A percentile compares a stretch with the other conserved stretches of the same genome.
Evolutionary conservation across 176 grass and related monocot genomes (phyloP).

Genomic region (Musa itinerans): DNA sequence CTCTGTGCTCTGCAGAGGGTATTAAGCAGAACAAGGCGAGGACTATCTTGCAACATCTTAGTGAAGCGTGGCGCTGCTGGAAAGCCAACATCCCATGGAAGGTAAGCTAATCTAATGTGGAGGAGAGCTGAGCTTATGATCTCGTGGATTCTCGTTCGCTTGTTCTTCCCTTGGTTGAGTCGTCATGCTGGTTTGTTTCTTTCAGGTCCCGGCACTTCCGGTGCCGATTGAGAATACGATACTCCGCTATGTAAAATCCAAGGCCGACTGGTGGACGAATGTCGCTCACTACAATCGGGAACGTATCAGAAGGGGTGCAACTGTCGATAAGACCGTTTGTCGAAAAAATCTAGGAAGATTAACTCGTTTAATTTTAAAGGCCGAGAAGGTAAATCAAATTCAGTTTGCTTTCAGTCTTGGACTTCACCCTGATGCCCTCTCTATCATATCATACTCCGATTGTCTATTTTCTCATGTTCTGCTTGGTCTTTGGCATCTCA

Average conservation of each 20-base stretch:
- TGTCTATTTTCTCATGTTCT: not conserved
- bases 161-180: not conserved
- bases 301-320: constrained; percentile 92
- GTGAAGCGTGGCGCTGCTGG: constrained; percentile 98
- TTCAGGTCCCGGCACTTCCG: constrained; percentile 69
- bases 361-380: constrained; percentile 94
- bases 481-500: not conserved
- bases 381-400: constrained; percentile 43
- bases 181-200: not conserved
- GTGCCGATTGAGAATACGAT: constrained; percentile 98
- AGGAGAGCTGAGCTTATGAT: not conserved
- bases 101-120: constrained; percentile 12
- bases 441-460: not conserved
- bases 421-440: not conserved
- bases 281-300: constrained; percentile 97
- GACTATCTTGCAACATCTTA: constrained; percentile 91
- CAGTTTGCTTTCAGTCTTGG: not conserved
- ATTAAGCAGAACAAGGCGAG: constrained; percentile 98
- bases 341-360: constrained; percentile 94
- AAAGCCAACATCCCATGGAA: constrained; percentile 99
- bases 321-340: constrained; percentile 95
- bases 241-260: constrained; percentile 94
- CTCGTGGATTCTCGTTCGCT: not conserved
- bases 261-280: constrained; percentile 99
- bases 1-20: constrained; percentile 45